phyloP scores from a whole-genome alignment of 257 asterid species.

The Linderniella brevidens region DNA sequence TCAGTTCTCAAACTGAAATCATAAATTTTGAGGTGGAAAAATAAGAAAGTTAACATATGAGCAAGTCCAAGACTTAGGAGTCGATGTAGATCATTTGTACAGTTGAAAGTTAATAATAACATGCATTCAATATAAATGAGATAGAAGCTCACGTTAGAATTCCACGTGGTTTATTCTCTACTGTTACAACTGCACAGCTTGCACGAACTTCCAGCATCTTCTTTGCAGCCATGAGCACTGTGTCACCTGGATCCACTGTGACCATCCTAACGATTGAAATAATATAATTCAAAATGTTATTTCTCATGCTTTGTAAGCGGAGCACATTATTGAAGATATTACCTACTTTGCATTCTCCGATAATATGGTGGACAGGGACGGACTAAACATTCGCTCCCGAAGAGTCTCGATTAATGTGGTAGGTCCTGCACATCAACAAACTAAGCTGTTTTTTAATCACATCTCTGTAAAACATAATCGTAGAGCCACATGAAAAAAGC shows the following conservation, averaged over 20 bases:
- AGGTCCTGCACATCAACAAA: slow-evolving; percentile 34
- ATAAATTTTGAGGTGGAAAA: background rate
- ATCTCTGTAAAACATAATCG: no score
- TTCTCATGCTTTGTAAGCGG: no score
- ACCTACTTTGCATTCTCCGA: slow-evolving; percentile 99
- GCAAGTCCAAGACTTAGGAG: no score
- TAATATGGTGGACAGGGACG: slow-evolving; percentile 81
- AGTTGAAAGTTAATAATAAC: no score
- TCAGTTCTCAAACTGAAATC: background rate
- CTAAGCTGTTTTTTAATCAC: background rate
- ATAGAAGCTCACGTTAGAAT: slow-evolving; percentile 39
- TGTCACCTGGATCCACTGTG: slow-evolving; percentile 67
- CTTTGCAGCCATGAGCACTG: slow-evolving; percentile 58
- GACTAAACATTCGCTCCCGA: slow-evolving; percentile 78
- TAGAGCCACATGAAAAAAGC: background rate
- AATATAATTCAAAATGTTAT: background rate
- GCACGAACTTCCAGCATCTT: slow-evolving; percentile 62
- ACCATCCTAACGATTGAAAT: slow-evolving; percentile 23
- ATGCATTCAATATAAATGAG: background rate
- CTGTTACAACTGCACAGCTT: slow-evolving; percentile 58
- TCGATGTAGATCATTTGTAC: no score
- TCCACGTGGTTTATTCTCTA: slow-evolving; percentile 86
- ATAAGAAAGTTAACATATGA: background rate
- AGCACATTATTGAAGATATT: slow-evolving; percentile 26
- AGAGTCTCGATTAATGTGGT: slow-evolving; percentile 83